Evolutionary conservation across 345 rosid species (phyloP), one percentile per base, ranked within the genome.

Genomic region (Eucalyptus curtisii): DNA sequence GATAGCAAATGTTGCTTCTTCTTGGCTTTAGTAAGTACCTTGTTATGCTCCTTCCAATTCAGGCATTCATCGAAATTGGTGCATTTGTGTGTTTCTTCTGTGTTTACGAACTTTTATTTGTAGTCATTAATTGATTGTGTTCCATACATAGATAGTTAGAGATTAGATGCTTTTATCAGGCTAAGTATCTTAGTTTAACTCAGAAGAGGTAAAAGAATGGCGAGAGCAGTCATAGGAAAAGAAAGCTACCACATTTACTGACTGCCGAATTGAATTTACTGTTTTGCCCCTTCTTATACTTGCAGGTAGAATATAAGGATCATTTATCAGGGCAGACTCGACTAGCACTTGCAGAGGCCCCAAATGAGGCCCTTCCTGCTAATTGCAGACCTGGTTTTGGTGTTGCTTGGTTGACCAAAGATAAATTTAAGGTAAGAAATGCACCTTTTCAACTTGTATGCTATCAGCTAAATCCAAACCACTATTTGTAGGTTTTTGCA

Each of bases 311-410:
- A 88, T 97, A 96, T 91, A 91, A 86, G 90, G 98, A 97, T 91
- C 92, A 92, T 89, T 93, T 94, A 81, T 88, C 91, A 93, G 98
- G 97, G 61, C 95, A 93, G 91, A 93, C 89, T 47, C 91, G 48
- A 89, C 42, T 94, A 88, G 97, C 98, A 68, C 91, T 94, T 57
- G 93, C 98, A 87, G 99, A 97, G 93, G 96, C 99, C 91, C 99
- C 99, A 24, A 90, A 92, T 53, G 98, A 96, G 91, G 98, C 97
- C 24, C 99, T 97, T 92, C 99, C 99, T 87, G 91, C 92, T 85
- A 88, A 94, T 91, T 97, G 99, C 88, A 91, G 99, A 90, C 98
- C 99, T 90, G 92, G 92, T 93, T 97, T 96, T 88, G 95, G 95
- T 48, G 92, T 90, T 89, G 98, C 95, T n/a, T 94, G 95, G 95